These are phyloP conservation scores for Pinus albicaulis DNA, from an alignment of 75 land plant genomes.

Conservation along the genomic window DNA sequence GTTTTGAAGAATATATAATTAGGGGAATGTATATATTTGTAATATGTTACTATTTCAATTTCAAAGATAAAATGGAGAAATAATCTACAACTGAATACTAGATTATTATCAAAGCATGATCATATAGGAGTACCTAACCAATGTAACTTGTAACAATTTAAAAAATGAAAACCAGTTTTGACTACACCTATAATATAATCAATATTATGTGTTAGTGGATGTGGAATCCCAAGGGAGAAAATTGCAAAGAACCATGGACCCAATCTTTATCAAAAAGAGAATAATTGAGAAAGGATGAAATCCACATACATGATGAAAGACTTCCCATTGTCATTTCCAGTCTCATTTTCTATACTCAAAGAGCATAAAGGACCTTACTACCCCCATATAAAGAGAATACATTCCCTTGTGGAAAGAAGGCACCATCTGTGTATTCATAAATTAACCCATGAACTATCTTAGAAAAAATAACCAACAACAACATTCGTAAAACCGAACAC, in stretches of 20 bases:
- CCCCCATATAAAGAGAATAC: slow-evolving; percentile 63
- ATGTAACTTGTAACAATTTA: not conserved
- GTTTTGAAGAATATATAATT: no score
- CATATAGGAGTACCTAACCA: not conserved
- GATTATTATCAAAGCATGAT: not conserved
- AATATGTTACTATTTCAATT: no score
- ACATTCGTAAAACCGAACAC: not conserved
- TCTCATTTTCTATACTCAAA: not conserved
- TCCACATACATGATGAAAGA: slow-evolving; percentile 11
- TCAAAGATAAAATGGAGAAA: no score
- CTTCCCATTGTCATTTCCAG: not conserved
- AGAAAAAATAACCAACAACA: not conserved
- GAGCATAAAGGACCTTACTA: slow-evolving; percentile 59
- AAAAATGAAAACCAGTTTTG: not conserved
- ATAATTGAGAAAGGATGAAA: not conserved
- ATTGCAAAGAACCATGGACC: not conserved
- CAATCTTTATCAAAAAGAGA: not conserved
- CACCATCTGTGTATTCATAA: slow-evolving; percentile 34
- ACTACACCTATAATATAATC: not conserved
- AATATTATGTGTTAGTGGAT: not conserved
- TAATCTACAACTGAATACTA: not conserved
- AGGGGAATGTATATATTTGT: no score
- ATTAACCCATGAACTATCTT: slow-evolving; percentile 20
- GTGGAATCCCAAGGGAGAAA: not conserved
- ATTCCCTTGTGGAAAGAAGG: slow-evolving; percentile 34